Conservation (phyloP, 768 basidiomycete genomes). For the Pleurotus giganteus region DNA sequence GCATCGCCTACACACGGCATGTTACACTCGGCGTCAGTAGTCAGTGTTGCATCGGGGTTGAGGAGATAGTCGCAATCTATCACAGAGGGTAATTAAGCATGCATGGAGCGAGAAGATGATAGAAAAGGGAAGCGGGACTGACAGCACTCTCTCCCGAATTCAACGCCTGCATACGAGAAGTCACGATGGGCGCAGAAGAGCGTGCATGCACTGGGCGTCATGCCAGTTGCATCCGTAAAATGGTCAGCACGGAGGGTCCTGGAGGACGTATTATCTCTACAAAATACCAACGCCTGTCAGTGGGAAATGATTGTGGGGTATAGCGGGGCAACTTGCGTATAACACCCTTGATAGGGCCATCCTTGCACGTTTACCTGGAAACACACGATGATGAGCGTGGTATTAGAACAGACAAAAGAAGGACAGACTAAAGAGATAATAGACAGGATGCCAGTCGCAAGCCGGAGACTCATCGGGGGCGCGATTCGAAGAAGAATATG, state of each 20-base stretch:
- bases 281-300: background rate
- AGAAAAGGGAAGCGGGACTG: constrained; percentile 15
- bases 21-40: constrained; percentile 29
- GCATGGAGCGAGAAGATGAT: background rate
- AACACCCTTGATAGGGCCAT: background rate
- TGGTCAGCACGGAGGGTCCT: background rate
- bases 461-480: too few species aligned
- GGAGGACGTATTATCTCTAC: background rate
- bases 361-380: background rate
- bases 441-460: too few species aligned
- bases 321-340: background rate
- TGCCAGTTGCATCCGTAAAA: background rate
- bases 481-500: too few species aligned
- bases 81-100: background rate
- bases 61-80: background rate
- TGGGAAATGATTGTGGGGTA: background rate
- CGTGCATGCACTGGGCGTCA: background rate
- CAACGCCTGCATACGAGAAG: background rate
- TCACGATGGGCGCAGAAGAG: background rate
- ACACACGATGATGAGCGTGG: too few species aligned
- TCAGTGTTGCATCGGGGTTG: background rate
- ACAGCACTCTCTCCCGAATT: constrained; percentile 30
- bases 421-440: too few species aligned
- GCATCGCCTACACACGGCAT: constrained; percentile 42
- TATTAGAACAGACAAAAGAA: too few species aligned